Percentiles rank a stretch among this genome's conserved stretches.
Conservation (phyloP, 2,329 filamentous ascomycete genomes). For the Microcyclosporella mali region DNA sequence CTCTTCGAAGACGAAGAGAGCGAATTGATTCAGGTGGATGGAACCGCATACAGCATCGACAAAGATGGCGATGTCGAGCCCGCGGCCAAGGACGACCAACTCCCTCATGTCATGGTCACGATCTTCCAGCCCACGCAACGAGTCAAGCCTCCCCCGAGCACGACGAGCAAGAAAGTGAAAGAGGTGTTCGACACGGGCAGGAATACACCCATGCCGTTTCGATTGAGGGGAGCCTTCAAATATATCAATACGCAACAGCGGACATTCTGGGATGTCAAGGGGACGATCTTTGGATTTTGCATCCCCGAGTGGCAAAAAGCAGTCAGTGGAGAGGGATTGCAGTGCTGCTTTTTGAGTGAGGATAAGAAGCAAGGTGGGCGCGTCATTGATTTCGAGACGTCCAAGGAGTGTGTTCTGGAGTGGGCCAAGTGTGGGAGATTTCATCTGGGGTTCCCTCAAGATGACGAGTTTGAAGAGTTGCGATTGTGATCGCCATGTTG, state of each 20-base stretch:
- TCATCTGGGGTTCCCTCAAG: conserved; percentile 39
- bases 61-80: conserved; percentile 27
- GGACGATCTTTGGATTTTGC: conserved; percentile 37
- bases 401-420: conserved; percentile 29
- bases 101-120: conserved; percentile 39
- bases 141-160: conserved; percentile 22
- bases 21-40: conserved; percentile 34
- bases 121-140: conserved; percentile 34
- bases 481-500: conserved; percentile 11
- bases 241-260: conserved; percentile 29
- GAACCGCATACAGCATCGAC: conserved; percentile 30
- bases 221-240: conserved; percentile 33
- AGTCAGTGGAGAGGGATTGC: conserved; percentile 36
- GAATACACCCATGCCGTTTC: conserved; percentile 39
- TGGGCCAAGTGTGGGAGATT: conserved; percentile 39
- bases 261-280: conserved; percentile 30
- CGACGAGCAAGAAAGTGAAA: conserved; percentile 21
- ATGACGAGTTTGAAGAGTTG: conserved; percentile 36
- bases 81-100: conserved; percentile 30
- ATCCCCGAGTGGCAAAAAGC: conserved; percentile 37
- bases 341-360: conserved; percentile 34
- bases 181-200: conserved; percentile 26
- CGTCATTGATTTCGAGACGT: conserved; percentile 35
- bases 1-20: conserved; percentile 32
- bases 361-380: conserved; percentile 32